phyloP scores from a whole-genome alignment of 495 filamentous ascomycete genomes.

The Neurospora africana region DNA sequence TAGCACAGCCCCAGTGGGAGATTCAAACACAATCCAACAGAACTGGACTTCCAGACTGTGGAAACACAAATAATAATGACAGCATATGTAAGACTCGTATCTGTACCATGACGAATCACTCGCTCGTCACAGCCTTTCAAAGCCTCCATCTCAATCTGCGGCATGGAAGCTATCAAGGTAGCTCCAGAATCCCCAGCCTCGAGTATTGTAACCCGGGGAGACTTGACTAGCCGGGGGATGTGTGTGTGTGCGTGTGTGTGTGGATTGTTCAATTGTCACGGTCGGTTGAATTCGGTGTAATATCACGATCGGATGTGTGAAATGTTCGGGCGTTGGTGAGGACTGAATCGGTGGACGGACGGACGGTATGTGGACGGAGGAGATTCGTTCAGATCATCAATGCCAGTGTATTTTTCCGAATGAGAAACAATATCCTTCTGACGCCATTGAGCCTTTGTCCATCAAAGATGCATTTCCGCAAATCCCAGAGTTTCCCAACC shows the following conservation, averaged over 20 bases:
- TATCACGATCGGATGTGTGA: not conserved
- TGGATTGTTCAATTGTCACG: not conserved
- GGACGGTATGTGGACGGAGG: not conserved
- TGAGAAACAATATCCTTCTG: constrained; percentile 25
- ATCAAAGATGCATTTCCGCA: constrained; percentile 15
- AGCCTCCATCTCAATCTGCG: constrained; percentile 51
- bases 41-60: not conserved
- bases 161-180: constrained; percentile 44
- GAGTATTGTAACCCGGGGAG: constrained; percentile 35
- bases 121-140: constrained; percentile 78
- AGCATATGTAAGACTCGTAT: constrained; percentile 78
- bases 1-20: not conserved
- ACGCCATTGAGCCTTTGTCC: constrained; percentile 18
- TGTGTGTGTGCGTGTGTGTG: not conserved
- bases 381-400: constrained; percentile 13
- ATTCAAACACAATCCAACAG: not conserved
- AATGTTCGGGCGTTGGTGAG: not conserved
- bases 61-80: not conserved
- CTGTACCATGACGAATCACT: constrained; percentile 76
- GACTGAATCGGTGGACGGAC: not conserved
- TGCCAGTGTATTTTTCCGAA: constrained; percentile 23
- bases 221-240: constrained; percentile 35
- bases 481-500: constrained; percentile 1
- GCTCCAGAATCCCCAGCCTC: constrained; percentile 42
- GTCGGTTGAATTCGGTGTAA: not conserved